Conservation (phyloP, 169 alveolate genomes). For the Pseudocohnilembus persalinus region DNA sequence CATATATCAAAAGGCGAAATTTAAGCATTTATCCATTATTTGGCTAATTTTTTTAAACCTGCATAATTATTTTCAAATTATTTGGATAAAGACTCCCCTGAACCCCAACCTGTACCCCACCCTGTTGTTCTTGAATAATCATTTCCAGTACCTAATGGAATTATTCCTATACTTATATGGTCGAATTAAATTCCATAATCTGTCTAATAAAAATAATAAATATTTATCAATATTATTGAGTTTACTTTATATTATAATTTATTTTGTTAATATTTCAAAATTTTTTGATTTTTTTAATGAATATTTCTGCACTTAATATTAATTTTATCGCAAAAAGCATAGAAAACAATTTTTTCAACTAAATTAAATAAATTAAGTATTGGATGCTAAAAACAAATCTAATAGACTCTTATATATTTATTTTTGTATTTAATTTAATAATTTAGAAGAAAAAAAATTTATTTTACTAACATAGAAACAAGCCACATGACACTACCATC, state of each 20-base stretch:
- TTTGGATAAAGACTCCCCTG: slow-evolving; percentile 1
- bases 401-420: too few relatives aligned
- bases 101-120: slow-evolving; percentile 33
- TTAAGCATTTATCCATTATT: slow-evolving; percentile 70
- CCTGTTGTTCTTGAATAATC: slow-evolving; percentile 92
- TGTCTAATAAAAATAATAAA: background rate
- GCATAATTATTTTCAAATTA: slow-evolving; percentile 51
- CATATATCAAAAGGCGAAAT: slow-evolving; percentile 89
- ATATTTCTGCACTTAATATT: too few relatives aligned
- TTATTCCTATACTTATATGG: slow-evolving; percentile 83
- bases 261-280: too few relatives aligned
- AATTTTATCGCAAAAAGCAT: too few relatives aligned
- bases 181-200: slow-evolving; percentile 37
- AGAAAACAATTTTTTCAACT: too few relatives aligned
- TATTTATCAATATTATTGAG: too few relatives aligned
- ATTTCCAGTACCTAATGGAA: slow-evolving; percentile 96
- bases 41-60: slow-evolving; percentile 78
- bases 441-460: too few relatives aligned
- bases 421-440: too few relatives aligned
- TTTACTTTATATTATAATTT: too few relatives aligned
- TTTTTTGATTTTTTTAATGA: too few relatives aligned
- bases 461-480: slow-evolving; percentile 77
- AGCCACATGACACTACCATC: slow-evolving; percentile 96
- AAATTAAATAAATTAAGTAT: too few relatives aligned
- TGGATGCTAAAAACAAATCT: too few relatives aligned